phyloP scores from a whole-genome alignment of 2,329 filamentous ascomycete genomes.

The Capronia coronata region DNA sequence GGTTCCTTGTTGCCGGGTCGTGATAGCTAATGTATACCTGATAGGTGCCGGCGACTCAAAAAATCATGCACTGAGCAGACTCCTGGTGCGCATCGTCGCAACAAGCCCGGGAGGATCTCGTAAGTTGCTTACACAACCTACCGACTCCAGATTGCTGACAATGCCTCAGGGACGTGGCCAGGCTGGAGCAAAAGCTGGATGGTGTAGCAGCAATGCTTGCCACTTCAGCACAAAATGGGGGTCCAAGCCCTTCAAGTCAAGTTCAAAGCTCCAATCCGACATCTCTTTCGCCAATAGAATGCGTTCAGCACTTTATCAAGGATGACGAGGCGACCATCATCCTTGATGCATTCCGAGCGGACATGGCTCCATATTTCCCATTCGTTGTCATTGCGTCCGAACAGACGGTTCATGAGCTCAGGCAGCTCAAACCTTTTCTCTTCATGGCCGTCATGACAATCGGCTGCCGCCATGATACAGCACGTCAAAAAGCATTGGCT shows the following conservation, averaged over 20 bases:
- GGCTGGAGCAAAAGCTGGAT: background rate
- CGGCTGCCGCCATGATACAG: background rate
- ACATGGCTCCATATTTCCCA: conserved; percentile 1
- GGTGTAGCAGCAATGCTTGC: background rate
- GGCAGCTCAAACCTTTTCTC: background rate
- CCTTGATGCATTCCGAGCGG: background rate
- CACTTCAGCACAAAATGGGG: background rate
- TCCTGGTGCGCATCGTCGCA: background rate
- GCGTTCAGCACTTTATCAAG: background rate
- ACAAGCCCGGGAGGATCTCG: background rate
- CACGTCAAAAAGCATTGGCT: background rate
- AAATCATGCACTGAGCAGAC: background rate
- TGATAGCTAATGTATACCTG: too few species aligned
- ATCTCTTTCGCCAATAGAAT: background rate
- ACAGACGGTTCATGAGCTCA: background rate
- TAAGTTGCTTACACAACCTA: background rate
- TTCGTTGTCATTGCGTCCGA: background rate
- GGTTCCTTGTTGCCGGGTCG: too few species aligned
- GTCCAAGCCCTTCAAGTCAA: background rate
- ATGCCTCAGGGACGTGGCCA: background rate
- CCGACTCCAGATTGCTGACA: background rate
- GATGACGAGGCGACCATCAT: background rate
- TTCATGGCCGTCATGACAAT: background rate
- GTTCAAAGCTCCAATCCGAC: background rate
- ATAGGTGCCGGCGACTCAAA: background rate